Conservation (phyloP, 75 land plant genomes). For the Sequoia sempervirens region DNA sequence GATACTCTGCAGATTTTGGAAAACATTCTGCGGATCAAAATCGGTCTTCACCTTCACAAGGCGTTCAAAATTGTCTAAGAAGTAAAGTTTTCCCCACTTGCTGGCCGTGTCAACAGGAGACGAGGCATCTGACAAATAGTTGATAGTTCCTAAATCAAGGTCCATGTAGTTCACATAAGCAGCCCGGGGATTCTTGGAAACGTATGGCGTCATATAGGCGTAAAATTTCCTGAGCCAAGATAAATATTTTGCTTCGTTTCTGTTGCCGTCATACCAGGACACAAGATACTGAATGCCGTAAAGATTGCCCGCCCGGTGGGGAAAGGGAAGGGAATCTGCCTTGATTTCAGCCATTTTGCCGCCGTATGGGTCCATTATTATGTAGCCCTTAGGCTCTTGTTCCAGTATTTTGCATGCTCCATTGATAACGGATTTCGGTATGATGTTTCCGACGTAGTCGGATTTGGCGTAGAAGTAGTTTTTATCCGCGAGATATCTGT, state of each 20-base stretch:
- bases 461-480: conserved; percentile 29
- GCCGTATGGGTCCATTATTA: conserved; percentile 26
- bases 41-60: conserved; percentile 16
- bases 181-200: conserved; percentile 20
- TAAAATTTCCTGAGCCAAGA: conserved; percentile 10
- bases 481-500: conserved; percentile 7
- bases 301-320: conserved; percentile 24
- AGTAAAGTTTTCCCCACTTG: conserved; percentile 13
- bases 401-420: background rate
- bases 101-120: conserved; percentile 9
- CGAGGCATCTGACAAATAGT: background rate
- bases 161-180: conserved; percentile 33
- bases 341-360: conserved; percentile 6
- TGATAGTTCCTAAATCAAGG: conserved; percentile 18
- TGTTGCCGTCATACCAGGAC: conserved; percentile 12
- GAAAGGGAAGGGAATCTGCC: conserved; percentile 13
- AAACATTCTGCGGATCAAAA: conserved; percentile 25
- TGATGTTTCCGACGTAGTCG: conserved; percentile 17
- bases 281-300: conserved; percentile 22
- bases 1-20: conserved; percentile 28
- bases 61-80: conserved; percentile 8
- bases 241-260: background rate
- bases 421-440: background rate
- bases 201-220: conserved; percentile 11
- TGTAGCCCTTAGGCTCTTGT: conserved; percentile 11